Base-by-base conservation (phyloP, 345 rosid genomes). In the Murraya paniculata region DNA sequence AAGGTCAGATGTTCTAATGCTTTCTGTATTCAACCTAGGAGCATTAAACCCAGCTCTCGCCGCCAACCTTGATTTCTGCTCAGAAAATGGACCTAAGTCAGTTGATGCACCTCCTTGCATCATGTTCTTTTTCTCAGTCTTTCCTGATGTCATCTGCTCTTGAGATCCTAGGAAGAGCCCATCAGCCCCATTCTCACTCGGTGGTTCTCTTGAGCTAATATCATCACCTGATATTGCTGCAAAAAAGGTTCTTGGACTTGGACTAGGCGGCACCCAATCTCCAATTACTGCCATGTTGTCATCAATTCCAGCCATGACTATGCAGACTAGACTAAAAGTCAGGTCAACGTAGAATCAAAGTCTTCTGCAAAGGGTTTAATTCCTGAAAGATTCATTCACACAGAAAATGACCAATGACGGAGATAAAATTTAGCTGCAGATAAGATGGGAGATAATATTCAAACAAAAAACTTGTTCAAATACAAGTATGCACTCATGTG, bases 31-130 rank as follows among this genome's bases (percentile, higher is more conserved):
- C 74, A 96, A 79, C 82, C 88, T 89, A 0, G 91, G 93, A 75
- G 97, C 93, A 61, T 90, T 94, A 73, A 92, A 94, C 7, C 99
- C 99, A 75, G 93, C 93, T 83, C 94, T 85, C 6, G 91, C 97
- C 0, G 99, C 97, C 39, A 95, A 86, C 75, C 99, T 89, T 31
- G 86, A 70, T 76, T 77, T 88, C 66, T 85, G 91, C 80, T 86
- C 92, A 5, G 84, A 68, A 59, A 78, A 73, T 25, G 78, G 73
- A 73, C 84, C 79, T 3, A 78, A 64, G 48, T 84, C 90, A 69
- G 33, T 39, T 31, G 77, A 21, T 39, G 56, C 85, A 82, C 65
- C 76, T 22, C 45, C 64, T 55, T 67, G 89, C 41, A 82, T 38
- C 50, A 41, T 82, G 66, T 85, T 88, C 82, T 78, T 84, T 71